Conservation (phyloP, 208 protist genomes). For the Acanthamoeba castellanii region DNA sequence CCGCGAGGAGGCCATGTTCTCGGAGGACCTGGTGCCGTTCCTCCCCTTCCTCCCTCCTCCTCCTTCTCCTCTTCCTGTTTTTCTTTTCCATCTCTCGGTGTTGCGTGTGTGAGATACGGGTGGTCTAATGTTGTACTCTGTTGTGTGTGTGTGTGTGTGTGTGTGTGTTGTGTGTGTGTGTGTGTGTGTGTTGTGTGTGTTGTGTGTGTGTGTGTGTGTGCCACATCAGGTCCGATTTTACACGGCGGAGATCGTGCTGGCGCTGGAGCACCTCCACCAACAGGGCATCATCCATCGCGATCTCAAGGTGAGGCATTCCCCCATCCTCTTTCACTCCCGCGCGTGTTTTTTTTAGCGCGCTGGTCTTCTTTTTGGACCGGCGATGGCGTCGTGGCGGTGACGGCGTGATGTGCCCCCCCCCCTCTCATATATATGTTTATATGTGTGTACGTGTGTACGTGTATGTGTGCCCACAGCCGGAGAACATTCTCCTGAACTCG, state of each 20-base stretch:
- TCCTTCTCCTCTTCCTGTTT: too few species aligned
- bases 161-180: neutral
- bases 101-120: too few species aligned
- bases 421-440: neutral
- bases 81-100: too few species aligned
- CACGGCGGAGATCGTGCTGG: conserved; percentile 43
- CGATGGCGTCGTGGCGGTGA: neutral
- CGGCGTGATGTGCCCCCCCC: neutral
- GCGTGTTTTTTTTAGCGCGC: neutral
- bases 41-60: neutral
- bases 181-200: neutral
- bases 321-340: neutral
- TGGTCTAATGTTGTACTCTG: too few species aligned
- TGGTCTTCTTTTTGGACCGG: neutral
- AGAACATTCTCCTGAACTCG: conserved; percentile 16
- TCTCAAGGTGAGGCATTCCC: neutral
- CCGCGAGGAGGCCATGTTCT: conserved; percentile 39
- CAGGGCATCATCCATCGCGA: conserved; percentile 53
- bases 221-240: conserved; percentile 28
- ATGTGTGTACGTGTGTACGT: too few species aligned
- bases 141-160: too few species aligned
- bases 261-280: conserved; percentile 37
- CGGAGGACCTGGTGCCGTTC: conserved; percentile 20
- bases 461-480: too few species aligned
- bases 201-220: neutral